A percentile compares a stretch with the other conserved stretches of the same genome.
Evolutionary conservation across 345 rosid species (phyloP).

Genomic region (Salix dunnii): DNA sequence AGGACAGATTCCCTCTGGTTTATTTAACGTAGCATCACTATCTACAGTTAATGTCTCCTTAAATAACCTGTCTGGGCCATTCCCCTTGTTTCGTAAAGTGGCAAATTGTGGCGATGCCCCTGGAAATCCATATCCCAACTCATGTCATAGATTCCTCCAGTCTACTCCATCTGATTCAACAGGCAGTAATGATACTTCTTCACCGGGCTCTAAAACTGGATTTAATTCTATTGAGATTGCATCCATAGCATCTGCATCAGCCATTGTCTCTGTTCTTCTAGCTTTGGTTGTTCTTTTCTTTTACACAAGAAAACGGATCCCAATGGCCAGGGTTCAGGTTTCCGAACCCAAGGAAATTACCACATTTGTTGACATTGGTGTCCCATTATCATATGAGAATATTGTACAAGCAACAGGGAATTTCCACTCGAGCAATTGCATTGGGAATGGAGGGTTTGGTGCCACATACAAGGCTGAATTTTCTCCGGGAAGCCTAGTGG

Average conservation of each 20-base stretch:
- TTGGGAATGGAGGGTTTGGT: conserved; percentile 40
- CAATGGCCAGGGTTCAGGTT: conserved; percentile 18
- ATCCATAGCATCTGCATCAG: conserved; percentile 30
- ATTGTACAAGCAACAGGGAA: conserved; percentile 31
- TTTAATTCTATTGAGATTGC: conserved; percentile 32
- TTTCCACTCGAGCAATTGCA: conserved; percentile 35
- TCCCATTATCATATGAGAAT: conserved; percentile 28
- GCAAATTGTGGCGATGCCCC: conserved; percentile 5
- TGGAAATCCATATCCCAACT: conserved; percentile 2
- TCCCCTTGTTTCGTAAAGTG: conserved; percentile 8
- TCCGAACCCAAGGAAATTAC: conserved; percentile 28
- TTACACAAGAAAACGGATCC: conserved; percentile 21
- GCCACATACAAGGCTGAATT: conserved; percentile 40
- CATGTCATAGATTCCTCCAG: not conserved
- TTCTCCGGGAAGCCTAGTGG: conserved; percentile 24
- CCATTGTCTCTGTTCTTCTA: conserved; percentile 27
- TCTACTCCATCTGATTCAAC: conserved; percentile 1
- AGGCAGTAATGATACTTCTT: not conserved
- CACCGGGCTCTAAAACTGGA: conserved; percentile 2
- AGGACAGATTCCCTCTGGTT: conserved; percentile 10
- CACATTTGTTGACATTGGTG: conserved; percentile 28
- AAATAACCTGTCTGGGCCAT: conserved; percentile 1
- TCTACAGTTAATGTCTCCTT: conserved; percentile 14
- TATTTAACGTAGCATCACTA: not conserved
- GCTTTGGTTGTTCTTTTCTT: conserved; percentile 23